Percentiles rank a stretch among this genome's conserved stretches.
Conservation (phyloP, 352 stramenopile genomes). For the Proteromonas lacertae region DNA sequence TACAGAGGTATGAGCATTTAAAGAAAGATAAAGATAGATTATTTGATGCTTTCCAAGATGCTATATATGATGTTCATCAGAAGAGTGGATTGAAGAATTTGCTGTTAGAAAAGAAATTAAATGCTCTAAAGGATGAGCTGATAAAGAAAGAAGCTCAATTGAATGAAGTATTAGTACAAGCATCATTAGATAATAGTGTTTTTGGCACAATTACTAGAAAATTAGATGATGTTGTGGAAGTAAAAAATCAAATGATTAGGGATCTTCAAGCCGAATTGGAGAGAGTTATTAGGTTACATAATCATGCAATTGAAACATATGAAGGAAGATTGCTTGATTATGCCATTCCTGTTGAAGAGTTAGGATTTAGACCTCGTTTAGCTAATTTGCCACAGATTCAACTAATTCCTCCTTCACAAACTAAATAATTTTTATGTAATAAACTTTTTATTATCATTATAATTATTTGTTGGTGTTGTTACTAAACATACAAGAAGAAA, state of each 20-base stretch:
- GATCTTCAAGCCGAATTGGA: conserved; percentile 22
- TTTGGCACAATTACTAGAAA: conserved; percentile 34
- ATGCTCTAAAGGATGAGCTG: conserved; percentile 26
- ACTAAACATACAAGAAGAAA: no score
- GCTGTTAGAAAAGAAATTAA: conserved; percentile 65
- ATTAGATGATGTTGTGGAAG: conserved; percentile 47
- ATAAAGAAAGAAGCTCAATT: conserved; percentile 59
- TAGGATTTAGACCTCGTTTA: conserved; percentile 18
- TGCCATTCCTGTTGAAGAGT: conserved; percentile 38
- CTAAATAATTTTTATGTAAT: no score
- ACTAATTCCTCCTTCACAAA: no score
- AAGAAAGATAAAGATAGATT: conserved; percentile 40
- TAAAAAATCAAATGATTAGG: conserved; percentile 5
- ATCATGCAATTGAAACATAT: conserved; percentile 24
- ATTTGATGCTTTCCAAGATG: conserved; percentile 36
- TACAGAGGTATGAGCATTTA: conserved; percentile 1
- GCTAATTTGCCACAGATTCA: no score
- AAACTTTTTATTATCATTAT: no score
- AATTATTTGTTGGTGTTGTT: no score
- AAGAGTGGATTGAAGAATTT: conserved; percentile 63
- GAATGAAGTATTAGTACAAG: conserved; percentile 46
- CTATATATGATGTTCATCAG: conserved; percentile 59
- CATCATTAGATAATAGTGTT: conserved; percentile 39
- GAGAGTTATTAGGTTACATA: conserved; percentile 21
- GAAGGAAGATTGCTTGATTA: conserved; percentile 50